Conservation (phyloP, 176 grass and related monocot genomes). For the Thinopyrum elongatum region DNA sequence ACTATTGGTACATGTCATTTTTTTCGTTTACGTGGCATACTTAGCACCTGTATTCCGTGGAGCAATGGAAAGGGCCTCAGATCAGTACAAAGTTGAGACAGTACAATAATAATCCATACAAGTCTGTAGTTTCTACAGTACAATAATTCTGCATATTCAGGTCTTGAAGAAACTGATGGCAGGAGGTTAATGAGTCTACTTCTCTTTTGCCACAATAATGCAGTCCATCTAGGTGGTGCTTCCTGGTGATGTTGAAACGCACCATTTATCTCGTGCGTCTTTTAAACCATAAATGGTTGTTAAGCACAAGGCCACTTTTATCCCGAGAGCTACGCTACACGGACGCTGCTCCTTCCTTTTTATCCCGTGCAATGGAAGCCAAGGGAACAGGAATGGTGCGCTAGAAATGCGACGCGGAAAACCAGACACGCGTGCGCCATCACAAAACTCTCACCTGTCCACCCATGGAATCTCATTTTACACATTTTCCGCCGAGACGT, state of each 20-base stretch:
- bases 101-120: too few relatives aligned
- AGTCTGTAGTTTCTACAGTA: too few relatives aligned
- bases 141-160: not conserved
- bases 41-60: too few relatives aligned
- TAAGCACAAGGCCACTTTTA: not conserved
- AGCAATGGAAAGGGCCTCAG: too few relatives aligned
- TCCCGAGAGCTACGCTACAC: not conserved
- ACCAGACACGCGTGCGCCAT: not conserved
- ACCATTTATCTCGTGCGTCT: not conserved
- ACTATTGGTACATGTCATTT: too few relatives aligned
- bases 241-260: not conserved
- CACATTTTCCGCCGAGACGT: not conserved
- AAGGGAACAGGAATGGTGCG: too few relatives aligned
- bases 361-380: slow-evolving; percentile 35
- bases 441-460: not conserved
- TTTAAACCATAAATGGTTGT: not conserved
- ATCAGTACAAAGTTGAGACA: too few relatives aligned
- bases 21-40: too few relatives aligned
- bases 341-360: not conserved
- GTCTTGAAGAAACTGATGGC: not conserved
- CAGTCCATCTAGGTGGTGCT: not conserved
- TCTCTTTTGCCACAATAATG: not conserved
- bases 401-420: not conserved
- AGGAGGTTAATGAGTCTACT: not conserved
- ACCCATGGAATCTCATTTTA: not conserved